These are phyloP conservation scores for Rhodocollybia butyracea DNA, from an alignment of 768 basidiomycete genomes.

Conservation along the genomic window DNA sequence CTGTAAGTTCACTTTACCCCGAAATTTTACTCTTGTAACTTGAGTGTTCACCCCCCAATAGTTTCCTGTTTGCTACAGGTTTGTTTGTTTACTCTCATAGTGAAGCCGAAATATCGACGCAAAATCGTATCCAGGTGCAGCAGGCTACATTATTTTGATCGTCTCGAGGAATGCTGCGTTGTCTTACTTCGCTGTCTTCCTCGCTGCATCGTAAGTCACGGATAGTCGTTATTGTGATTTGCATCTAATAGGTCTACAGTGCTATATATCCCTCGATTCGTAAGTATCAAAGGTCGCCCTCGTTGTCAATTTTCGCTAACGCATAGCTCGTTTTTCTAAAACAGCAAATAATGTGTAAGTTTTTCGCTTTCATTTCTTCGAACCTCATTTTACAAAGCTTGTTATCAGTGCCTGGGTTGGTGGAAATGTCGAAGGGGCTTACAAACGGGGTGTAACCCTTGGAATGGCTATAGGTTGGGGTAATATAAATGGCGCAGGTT, in stretches of 20 bases:
- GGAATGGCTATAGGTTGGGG: constrained; percentile 71
- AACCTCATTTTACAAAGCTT: constrained; percentile 11
- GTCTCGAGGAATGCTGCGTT: constrained; percentile 54
- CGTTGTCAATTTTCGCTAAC: background rate
- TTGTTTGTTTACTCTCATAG: background rate
- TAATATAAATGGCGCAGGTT: constrained; percentile 68
- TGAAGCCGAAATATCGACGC: background rate
- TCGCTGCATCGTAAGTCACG: constrained; percentile 61
- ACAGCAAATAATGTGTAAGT: constrained; percentile 51
- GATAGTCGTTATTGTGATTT: background rate
- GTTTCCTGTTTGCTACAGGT: constrained; percentile 11
- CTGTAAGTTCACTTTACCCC: constrained; percentile 38
- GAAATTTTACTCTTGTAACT: background rate
- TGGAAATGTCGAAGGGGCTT: constrained; percentile 69
- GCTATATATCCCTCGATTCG: constrained; percentile 53
- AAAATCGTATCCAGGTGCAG: constrained; percentile 30
- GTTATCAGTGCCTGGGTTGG: constrained; percentile 63
- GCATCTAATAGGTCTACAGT: constrained; percentile 18
- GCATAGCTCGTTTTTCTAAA: background rate
- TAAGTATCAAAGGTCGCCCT: constrained; percentile 21
- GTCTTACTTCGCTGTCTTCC: constrained; percentile 71
- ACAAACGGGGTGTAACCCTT: constrained; percentile 68
- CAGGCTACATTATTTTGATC: constrained; percentile 67
- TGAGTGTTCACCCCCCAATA: background rate
- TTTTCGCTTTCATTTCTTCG: background rate